Evolutionary conservation across 345 rosid genomes (phyloP), one percentile per base, ranked within the genome.

Genomic region (Gossypium raimondii): DNA sequence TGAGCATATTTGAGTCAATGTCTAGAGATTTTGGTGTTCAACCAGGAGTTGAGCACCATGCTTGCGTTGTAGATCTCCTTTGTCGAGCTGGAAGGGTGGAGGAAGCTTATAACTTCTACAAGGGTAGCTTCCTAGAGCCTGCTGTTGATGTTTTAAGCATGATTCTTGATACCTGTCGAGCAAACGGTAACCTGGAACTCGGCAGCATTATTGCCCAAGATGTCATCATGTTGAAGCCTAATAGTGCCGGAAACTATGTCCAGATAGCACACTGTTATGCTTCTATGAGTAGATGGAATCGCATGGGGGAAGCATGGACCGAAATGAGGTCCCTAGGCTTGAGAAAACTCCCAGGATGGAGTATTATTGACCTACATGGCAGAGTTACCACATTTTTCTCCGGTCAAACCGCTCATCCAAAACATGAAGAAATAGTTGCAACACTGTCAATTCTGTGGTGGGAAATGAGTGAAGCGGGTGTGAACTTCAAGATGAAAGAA

Each of bases 281-380:
- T 59, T 75, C 88, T 1, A 77, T 81, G 87, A 85, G 81, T 75
- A 83, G 79, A 77, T 89, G 94, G 94, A 84, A 85, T 41, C 73
- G 74, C 11, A 81, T 85, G 73, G 85, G 86, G 64, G 80, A 84
- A 64, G 82, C 85, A 45, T 89, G 86, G 90, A 76, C 67, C 68
- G 75, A 76, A 74, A 85, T 87, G 90, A 86, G 83, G 77, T 84
- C 84, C 66, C 84, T 84, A 43, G 86, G 90, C 65, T 75, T 87
- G 64, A 87, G 74, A 81, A 89, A 87, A 78, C 82, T 84, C 71
- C 87, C 90, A 0, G 89, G 86, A 14, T 87, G 92, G 92, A 89
- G 92, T 75, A 84, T 76, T 65, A 84, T 89, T 69, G 90, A 86
- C 75, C 71, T 80, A 18, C 76, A 79, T 0, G 83, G 87, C 73